These are phyloP conservation scores for Penicillium taxi DNA, from an alignment of 495 filamentous ascomycete genomes.

Conservation along the genomic window DNA sequence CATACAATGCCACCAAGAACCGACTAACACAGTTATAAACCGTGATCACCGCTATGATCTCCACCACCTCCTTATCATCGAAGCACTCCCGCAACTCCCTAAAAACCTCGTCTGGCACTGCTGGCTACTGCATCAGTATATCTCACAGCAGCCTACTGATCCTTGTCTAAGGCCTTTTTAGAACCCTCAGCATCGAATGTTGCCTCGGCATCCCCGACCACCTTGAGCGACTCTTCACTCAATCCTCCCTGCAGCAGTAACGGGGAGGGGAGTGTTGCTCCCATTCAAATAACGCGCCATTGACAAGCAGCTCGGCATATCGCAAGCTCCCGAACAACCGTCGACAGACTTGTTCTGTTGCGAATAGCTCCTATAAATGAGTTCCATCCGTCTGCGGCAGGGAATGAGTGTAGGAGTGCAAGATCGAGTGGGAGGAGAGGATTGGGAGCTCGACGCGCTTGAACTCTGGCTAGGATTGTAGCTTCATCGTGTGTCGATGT, in stretches of 20 bases:
- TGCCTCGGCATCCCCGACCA: slow-evolving; percentile 25
- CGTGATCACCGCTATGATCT: slow-evolving; percentile 71
- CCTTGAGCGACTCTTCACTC: slow-evolving; percentile 39
- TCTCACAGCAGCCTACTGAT: slow-evolving; percentile 56
- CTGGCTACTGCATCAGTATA: slow-evolving; percentile 72
- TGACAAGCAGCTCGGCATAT: slow-evolving; percentile 71
- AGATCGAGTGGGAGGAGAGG: slow-evolving; percentile 64
- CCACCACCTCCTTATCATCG: slow-evolving; percentile 61
- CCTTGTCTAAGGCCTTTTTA: slow-evolving; percentile 38
- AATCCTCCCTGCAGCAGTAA: slow-evolving; percentile 47
- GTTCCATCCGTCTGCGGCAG: slow-evolving; percentile 75
- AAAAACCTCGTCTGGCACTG: slow-evolving; percentile 58
- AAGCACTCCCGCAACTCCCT: slow-evolving; percentile 49
- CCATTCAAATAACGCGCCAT: slow-evolving; percentile 74
- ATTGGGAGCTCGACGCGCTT: slow-evolving; percentile 53
- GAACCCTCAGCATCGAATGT: slow-evolving; percentile 11
- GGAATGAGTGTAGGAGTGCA: slow-evolving; percentile 62
- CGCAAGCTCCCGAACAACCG: slow-evolving; percentile 58
- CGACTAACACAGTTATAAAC: slow-evolving; percentile 82
- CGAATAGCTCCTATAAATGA: slow-evolving; percentile 68
- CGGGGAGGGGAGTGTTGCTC: slow-evolving; percentile 65
- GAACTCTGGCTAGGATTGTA: slow-evolving; percentile 53
- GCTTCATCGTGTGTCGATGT: slow-evolving; percentile 37
- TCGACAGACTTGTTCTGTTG: slow-evolving; percentile 51
- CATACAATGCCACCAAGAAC: slow-evolving; percentile 77